Evolutionary conservation across 2,329 filamentous ascomycete species (phyloP), one percentile per base, ranked within the genome.

Genomic region (Chaetomiaceae sp.): DNA sequence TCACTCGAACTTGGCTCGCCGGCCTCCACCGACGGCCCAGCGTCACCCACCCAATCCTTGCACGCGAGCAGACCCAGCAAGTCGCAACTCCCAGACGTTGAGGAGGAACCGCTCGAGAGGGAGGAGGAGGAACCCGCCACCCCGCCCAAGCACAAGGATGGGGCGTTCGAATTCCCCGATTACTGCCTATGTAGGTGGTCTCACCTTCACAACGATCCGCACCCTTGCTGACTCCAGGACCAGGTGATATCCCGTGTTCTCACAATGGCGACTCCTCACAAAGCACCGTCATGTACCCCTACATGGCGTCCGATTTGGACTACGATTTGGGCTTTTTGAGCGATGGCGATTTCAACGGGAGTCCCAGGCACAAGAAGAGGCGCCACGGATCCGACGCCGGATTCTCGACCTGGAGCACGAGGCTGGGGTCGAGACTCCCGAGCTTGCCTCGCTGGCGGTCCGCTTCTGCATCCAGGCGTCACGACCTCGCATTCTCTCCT

Each of bases 91-190:
- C 87, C 89, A 14, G 88, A 94, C 63, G 87, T 96, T 18, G 81
- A 90, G 64, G 91, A 96, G 68, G 90, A 95, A 64, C 84, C 87
- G 2, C 71, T 84, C 37, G 87, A 91, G 67, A 80, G 79, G 49
- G 87, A 87, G 20, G 80, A 84, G 25, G 77, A 78, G 48, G 74
- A 76, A 45, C 71, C 78, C 54, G 74, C 76, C 54, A 69, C 74
- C 42, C 66, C 76, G 43, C 68, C 77, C 25, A 75, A 79, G 54
- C 72, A 78, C 38, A 71, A 70, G 46, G 70, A 69, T 18, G 60
- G 70, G 23, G 66, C 69, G 21, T 72, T 75, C 55, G 73, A 75
- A 41, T 72, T 84, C 37, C 83, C 84, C 63, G 77, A 84, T 64
- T 92, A 84, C 64, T 92, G 87, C 69, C 79, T 89, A 64, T 90